Percentiles rank a stretch among this genome's conserved stretches.
Conservation (phyloP, 225 moss, liverwort and hornwort species). For the Pseudoscleropodium purum region DNA sequence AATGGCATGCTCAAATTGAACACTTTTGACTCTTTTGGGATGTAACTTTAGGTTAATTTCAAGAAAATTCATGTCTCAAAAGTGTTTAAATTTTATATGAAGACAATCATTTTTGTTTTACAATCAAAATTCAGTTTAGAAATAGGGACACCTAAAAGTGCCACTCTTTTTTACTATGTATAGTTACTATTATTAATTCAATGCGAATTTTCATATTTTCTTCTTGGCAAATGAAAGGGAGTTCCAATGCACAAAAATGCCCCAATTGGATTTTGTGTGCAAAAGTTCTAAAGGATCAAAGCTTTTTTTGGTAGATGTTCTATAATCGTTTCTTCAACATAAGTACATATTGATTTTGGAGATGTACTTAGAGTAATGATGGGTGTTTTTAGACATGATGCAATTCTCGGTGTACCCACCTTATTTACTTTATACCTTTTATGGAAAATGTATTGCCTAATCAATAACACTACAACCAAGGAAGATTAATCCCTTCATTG, state of each 20-base stretch:
- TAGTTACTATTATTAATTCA: rapidly evolving
- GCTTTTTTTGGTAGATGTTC: background rate
- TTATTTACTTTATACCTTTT: background rate
- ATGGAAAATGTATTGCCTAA: no score
- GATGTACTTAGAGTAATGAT: background rate
- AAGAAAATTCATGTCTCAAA: background rate
- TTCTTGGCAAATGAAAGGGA: background rate
- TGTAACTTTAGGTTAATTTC: background rate
- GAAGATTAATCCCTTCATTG: no score
- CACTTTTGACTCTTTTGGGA: no score
- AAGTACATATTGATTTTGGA: background rate
- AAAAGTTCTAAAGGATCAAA: background rate
- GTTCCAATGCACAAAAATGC: background rate
- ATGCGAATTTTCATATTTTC: no score
- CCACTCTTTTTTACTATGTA: background rate
- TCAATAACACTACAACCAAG: background rate
- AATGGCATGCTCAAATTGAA: no score
- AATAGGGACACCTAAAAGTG: rapidly evolving
- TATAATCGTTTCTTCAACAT: rapidly evolving
- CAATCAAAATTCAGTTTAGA: background rate
- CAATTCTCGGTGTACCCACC: no score
- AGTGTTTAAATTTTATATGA: background rate
- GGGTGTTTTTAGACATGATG: rapidly evolving
- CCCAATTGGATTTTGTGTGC: rapidly evolving
- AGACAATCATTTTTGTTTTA: background rate